These are phyloP conservation scores for Mycogone perniciosa DNA, from an alignment of 2,329 filamentous ascomycete genomes.

Conservation along the genomic window DNA sequence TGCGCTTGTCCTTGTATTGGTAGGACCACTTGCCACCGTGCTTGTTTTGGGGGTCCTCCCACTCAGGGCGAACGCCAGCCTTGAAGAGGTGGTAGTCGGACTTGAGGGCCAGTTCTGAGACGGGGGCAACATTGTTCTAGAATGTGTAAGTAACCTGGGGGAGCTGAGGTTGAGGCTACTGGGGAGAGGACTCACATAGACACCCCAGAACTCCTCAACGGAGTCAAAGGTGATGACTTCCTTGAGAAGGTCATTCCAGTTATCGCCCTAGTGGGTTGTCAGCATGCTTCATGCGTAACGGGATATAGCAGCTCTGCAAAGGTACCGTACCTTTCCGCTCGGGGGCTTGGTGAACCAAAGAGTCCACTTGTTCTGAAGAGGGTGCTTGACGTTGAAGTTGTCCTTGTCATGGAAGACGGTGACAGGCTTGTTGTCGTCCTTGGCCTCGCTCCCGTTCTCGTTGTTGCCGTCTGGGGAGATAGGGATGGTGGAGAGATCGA, in stretches of 20 bases:
- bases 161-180: not conserved
- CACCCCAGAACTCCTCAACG: conserved; percentile 98
- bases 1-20: conserved; percentile 93
- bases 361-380: conserved; percentile 95
- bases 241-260: conserved; percentile 97
- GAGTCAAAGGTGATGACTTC: conserved; percentile 98
- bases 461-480: conserved; percentile 58
- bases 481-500: conserved; percentile 62
- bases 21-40: conserved; percentile 99
- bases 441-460: conserved; percentile 42
- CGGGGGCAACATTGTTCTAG: conserved; percentile 96
- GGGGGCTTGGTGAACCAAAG: conserved; percentile 99
- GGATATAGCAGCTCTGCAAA: not conserved
- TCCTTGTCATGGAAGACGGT: conserved; percentile 98
- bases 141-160: conserved; percentile 12
- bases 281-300: not conserved
- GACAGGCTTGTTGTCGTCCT: conserved; percentile 57
- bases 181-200: conserved; percentile 67
- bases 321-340: conserved; percentile 69
- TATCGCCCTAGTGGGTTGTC: conserved; percentile 64
- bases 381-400: conserved; percentile 99
- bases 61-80: conserved; percentile 91
- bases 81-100: conserved; percentile 99
- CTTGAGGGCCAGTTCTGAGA: conserved; percentile 92
- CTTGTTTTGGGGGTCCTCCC: conserved; percentile 98